phyloP scores from a whole-genome alignment of 2,329 filamentous ascomycete genomes.

The Colletotrichum higginsianum region DNA sequence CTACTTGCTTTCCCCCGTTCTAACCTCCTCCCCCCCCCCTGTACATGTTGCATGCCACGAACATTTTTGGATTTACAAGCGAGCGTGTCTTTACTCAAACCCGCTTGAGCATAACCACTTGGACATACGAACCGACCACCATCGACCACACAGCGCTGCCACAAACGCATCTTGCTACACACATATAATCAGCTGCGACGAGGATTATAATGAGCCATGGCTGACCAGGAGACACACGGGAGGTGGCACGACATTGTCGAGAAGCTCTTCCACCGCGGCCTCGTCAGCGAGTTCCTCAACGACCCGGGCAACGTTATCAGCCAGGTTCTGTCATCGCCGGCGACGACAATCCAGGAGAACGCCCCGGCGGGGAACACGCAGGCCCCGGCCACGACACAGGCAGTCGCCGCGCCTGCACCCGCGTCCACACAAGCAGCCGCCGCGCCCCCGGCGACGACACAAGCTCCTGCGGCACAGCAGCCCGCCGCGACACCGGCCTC shows the following conservation, averaged over 20 bases:
- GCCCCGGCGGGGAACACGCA: slow-evolving; percentile 1
- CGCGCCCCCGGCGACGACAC: slow-evolving; percentile 8
- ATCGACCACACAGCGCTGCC: not conserved
- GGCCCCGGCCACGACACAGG: slow-evolving; percentile 9
- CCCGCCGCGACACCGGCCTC: slow-evolving; percentile 12
- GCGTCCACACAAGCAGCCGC: slow-evolving; percentile 23
- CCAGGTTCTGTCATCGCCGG: slow-evolving; percentile 32
- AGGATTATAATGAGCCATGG: slow-evolving; percentile 34
- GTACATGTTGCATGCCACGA: slow-evolving; percentile 1
- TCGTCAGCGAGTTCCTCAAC: slow-evolving; percentile 30
- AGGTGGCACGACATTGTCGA: slow-evolving; percentile 10
- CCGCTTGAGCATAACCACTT: not conserved
- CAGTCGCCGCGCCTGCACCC: slow-evolving; percentile 15
- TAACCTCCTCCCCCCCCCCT: not conserved
- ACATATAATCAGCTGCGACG: not conserved
- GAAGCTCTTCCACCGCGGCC: slow-evolving; percentile 22
- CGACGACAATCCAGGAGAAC: slow-evolving; percentile 24
- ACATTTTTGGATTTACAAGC: slow-evolving; percentile 7
- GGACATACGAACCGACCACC: not conserved
- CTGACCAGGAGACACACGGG: slow-evolving; percentile 20
- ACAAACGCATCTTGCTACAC: not conserved
- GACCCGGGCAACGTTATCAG: slow-evolving; percentile 19
- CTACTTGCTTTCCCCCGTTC: not conserved
- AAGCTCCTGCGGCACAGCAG: not conserved
- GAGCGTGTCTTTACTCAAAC: not conserved